Percentiles rank a stretch among this genome's conserved stretches.
Conservation (phyloP, 2,329 filamentous ascomycete species). For the Leptographium wingfieldii region DNA sequence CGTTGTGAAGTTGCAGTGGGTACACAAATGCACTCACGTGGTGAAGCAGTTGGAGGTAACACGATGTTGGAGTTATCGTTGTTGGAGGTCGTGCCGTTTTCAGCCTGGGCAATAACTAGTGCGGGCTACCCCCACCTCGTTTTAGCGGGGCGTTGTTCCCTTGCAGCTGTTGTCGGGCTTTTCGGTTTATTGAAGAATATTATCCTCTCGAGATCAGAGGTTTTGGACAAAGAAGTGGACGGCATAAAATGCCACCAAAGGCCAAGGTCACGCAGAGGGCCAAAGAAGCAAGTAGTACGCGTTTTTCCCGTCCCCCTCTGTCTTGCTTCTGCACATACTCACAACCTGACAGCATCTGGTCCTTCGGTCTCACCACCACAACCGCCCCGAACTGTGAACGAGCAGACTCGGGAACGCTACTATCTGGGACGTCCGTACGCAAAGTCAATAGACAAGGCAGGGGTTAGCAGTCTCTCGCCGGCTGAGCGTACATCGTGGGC, state of each 20-base stretch:
- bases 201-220: neutral
- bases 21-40: neutral
- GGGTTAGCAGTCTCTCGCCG: slow-evolving; percentile 30
- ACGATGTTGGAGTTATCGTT: too few species aligned
- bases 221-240: neutral
- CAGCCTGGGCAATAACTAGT: neutral
- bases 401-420: slow-evolving; percentile 34
- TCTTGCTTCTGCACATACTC: neutral
- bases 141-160: slow-evolving; percentile 1
- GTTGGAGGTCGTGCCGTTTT: neutral
- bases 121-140: neutral
- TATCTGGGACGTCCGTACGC: slow-evolving; percentile 38
- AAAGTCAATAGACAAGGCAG: slow-evolving; percentile 29
- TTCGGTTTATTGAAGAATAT: neutral
- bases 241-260: slow-evolving; percentile 21
- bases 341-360: neutral
- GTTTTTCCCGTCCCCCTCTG: neutral
- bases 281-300: slow-evolving; percentile 18
- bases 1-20: neutral
- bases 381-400: slow-evolving; percentile 30
- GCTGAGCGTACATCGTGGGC: slow-evolving; percentile 37
- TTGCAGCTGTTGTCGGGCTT: neutral
- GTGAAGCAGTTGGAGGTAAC: neutral
- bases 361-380: slow-evolving; percentile 16
- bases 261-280: slow-evolving; percentile 17